Percentiles rank a stretch among this genome's conserved stretches.
Evolutionary conservation across 2,329 filamentous ascomycete species (phyloP).

Genomic region (Hymenoscyphus scutula): DNA sequence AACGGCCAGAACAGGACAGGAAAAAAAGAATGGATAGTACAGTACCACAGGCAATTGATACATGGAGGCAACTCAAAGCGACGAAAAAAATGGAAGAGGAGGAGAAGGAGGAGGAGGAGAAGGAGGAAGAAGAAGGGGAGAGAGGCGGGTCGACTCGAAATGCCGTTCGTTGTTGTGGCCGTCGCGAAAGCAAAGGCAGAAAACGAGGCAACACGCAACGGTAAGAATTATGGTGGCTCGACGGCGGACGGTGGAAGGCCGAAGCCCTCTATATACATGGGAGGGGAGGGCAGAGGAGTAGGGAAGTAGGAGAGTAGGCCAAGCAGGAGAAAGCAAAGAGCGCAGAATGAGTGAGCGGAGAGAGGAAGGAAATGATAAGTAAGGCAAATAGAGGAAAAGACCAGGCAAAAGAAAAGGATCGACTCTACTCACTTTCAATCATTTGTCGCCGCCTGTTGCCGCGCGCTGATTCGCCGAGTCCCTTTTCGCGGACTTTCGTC

Average conservation of each 20-base stretch:
- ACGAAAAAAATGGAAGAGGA: slow-evolving; percentile 4
- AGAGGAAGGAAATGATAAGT: slow-evolving; percentile 6
- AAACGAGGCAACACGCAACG: background rate
- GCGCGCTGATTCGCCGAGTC: slow-evolving; percentile 15
- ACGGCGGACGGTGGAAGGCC: slow-evolving; percentile 5
- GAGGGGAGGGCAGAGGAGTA: background rate
- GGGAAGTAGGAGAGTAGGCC: background rate
- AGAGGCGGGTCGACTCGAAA: background rate
- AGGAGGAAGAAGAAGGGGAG: too few relatives aligned
- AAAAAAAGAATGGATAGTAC: slow-evolving; percentile 7
- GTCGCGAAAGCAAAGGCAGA: background rate
- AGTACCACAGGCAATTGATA: slow-evolving; percentile 13
- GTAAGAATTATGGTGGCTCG: background rate
- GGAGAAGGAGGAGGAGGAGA: too few relatives aligned
- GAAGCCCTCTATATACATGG: slow-evolving; percentile 13
- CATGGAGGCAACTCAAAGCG: slow-evolving; percentile 10
- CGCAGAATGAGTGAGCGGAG: background rate
- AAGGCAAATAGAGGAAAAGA: slow-evolving; percentile 1
- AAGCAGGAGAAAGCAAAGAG: background rate
- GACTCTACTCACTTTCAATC: slow-evolving; percentile 33
- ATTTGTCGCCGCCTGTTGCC: slow-evolving; percentile 28
- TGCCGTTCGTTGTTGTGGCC: background rate
- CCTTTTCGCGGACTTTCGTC: slow-evolving; percentile 6
- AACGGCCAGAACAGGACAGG: slow-evolving; percentile 7
- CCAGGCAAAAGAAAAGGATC: slow-evolving; percentile 5